Percentiles rank a stretch among this genome's conserved stretches.
phyloP scores from a whole-genome alignment of 2,329 filamentous ascomycete genomes.

The Ophiocordyceps camponoti-saundersi region DNA sequence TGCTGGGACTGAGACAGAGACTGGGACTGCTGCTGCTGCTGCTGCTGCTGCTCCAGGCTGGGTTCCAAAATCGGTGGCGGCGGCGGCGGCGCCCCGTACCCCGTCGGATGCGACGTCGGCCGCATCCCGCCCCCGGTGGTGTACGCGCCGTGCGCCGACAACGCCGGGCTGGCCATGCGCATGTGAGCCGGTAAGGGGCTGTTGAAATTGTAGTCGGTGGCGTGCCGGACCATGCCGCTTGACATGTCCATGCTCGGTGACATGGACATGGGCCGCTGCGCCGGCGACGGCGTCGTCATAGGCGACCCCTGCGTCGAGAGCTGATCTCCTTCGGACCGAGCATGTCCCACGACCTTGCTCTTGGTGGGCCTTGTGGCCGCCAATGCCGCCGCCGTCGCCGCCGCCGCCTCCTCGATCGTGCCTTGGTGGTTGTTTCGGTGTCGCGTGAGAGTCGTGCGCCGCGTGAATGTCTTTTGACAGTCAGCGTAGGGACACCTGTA shows the following conservation, averaged over 20 bases:
- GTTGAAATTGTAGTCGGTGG: constrained; percentile 52
- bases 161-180: constrained; percentile 54
- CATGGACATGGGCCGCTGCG: constrained; percentile 61
- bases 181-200: constrained; percentile 72
- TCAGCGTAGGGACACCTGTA: constrained; percentile 97
- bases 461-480: constrained; percentile 96
- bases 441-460: constrained; percentile 82
- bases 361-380: constrained; percentile 33
- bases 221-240: constrained; percentile 48
- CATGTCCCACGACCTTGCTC: constrained; percentile 22
- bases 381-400: constrained; percentile 72
- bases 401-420: constrained; percentile 84
- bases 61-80: constrained; percentile 76
- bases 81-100: constrained; percentile 72
- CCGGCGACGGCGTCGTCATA: constrained; percentile 66
- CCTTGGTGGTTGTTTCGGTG: constrained; percentile 95
- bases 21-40: no score
- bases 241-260: constrained; percentile 65
- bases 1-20: no score
- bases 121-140: constrained; percentile 30
- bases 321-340: constrained; percentile 53
- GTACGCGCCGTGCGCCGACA: constrained; percentile 43
- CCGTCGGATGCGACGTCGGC: constrained; percentile 72
- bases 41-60: constrained; percentile 58
- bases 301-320: constrained; percentile 58